Conservation (phyloP, 2,329 filamentous ascomycete species). For the Fusarium poae region DNA sequence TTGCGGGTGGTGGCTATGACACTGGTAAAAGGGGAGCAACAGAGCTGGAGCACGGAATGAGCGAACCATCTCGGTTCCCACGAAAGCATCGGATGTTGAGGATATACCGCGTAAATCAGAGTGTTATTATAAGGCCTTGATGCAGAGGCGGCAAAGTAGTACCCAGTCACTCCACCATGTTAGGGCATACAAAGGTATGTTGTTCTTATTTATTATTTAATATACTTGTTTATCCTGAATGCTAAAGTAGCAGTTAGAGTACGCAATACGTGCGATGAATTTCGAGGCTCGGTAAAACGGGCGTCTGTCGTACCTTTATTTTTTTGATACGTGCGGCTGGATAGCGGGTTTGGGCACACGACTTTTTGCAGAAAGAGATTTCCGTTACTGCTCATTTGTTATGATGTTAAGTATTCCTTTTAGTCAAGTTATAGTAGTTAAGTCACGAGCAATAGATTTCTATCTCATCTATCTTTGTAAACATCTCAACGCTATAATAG, state of each 20-base stretch:
- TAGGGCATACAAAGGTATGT: conserved; percentile 1
- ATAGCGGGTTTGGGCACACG: background rate
- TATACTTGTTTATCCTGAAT: background rate
- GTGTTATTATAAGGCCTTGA: background rate
- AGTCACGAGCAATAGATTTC: background rate
- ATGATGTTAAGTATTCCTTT: too few relatives aligned
- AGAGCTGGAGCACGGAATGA: background rate
- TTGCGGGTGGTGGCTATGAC: background rate
- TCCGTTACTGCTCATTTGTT: background rate
- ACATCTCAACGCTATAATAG: conserved; percentile 6
- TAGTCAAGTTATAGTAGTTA: background rate
- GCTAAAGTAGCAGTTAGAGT: background rate
- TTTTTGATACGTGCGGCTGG: background rate
- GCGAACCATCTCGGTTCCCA: background rate
- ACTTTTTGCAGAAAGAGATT: background rate
- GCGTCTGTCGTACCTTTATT: background rate
- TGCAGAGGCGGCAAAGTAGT: background rate
- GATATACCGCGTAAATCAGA: background rate
- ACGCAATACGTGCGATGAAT: background rate
- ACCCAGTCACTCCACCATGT: background rate
- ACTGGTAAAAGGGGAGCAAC: background rate
- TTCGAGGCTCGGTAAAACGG: background rate
- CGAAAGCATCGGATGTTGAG: background rate
- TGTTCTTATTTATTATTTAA: conserved; percentile 2
- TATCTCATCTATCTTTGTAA: background rate